Base-by-base conservation (phyloP, 2,329 filamentous ascomycete species). In the Ophiobolus disseminans region DNA sequence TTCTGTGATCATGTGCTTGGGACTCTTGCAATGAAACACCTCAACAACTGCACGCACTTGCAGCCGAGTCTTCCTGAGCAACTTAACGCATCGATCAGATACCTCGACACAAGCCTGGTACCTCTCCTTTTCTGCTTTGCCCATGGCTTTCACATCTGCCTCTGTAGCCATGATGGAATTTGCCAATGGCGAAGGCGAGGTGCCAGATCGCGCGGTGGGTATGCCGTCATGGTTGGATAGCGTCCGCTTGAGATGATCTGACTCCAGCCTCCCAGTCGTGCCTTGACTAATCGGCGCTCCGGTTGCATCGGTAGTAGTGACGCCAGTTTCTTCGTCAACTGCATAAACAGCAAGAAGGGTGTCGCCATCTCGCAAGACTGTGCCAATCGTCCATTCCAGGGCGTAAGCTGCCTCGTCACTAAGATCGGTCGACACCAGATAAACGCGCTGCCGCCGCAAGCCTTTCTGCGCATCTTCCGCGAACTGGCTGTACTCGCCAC, bases 21-120 rank as follows among this genome's bases (percentile, higher is more conserved):
- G 91, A 66, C 90, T 97, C 80, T 97, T 97, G 86, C 94, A 97
- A 75, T 97, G 94, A 59, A 99, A 88, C 21, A 97, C 93, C 75
- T 99, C 94, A 25, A 99, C 88, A 40, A 96, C 91, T 38, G 97
- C 89, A 48, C 91, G 86, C 39, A 97, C 92, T 72, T 99, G 93
- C 49, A 99, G 79, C 57, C 89, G 85, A 1, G 94, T 99, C 80
- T 96, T 96, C 51, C 93, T 84, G 50, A 99, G 76, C 36, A 97
- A 78, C 58, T 87, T 89, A n/a, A 94, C 83, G 44, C 96, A 90
- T 25, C 88, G 85, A 46, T 93, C 85, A 1, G 90, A 92, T 52
- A 99, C 91, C 48, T 88, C 85, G 55, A 91, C 85, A n/a, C 93
- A 85, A 0, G 91, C 91, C 61, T 86, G 84, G 48, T 86, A 84